Evolutionary conservation across 345 rosid genomes (phyloP).

Genomic region (Eucalyptus decipiens): DNA sequence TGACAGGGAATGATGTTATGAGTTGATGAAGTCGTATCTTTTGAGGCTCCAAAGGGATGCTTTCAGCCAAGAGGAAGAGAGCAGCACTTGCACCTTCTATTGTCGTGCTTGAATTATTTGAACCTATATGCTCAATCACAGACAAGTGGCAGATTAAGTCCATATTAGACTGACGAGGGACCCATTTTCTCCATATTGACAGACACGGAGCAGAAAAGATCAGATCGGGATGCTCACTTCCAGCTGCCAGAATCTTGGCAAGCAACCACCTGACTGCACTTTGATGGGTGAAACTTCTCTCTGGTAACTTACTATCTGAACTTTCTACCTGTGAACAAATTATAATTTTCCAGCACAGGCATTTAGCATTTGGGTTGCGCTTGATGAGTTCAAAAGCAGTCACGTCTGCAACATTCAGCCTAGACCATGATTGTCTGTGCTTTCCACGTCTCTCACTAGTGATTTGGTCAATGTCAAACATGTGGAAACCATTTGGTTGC

Average conservation of each 20-base stretch:
- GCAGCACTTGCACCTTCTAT: conserved; percentile 66
- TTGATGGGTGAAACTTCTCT: conserved; percentile 10
- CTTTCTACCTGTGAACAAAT: conserved; percentile 32
- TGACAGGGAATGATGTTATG: conserved; percentile 44
- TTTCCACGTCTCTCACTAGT: conserved; percentile 55
- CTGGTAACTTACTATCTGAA: conserved; percentile 9
- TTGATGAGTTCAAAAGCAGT: conserved; percentile 23
- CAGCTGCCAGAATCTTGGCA: conserved; percentile 65
- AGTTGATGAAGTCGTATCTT: conserved; percentile 45
- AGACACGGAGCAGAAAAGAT: conserved; percentile 48
- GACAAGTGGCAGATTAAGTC: conserved; percentile 55
- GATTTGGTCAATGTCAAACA: conserved; percentile 61
- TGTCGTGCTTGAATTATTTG: conserved; percentile 15
- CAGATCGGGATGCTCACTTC: conserved; percentile 15
- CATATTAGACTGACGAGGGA: conserved; percentile 20
- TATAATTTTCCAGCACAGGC: conserved; percentile 78
- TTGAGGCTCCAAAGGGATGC: conserved; percentile 58
- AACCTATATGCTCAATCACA: conserved; percentile 42
- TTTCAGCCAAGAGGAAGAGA: conserved; percentile 53
- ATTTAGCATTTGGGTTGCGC: conserved; percentile 55
- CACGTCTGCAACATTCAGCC: conserved; percentile 77
- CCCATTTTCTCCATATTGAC: conserved; percentile 80
- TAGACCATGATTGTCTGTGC: conserved; percentile 67
- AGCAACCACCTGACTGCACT: conserved; percentile 53
- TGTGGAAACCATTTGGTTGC: conserved; percentile 23